These are phyloP conservation scores for Hemisphaericaspora xylofermentans DNA, from an alignment of 1,139 yeast species.

Conservation along the genomic window DNA sequence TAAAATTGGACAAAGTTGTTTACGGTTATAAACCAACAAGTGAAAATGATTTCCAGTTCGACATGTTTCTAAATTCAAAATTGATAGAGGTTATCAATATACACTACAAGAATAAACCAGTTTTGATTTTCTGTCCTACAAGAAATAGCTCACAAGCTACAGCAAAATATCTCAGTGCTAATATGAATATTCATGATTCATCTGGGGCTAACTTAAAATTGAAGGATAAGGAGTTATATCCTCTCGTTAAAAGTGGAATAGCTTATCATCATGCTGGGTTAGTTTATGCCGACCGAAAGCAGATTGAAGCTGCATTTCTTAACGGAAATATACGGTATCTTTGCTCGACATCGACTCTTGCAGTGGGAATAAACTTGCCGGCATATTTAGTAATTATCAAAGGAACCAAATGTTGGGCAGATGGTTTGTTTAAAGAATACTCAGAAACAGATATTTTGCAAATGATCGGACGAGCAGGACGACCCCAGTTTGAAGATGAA, in stretches of 20 bases:
- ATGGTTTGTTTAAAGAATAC: constrained; percentile 48
- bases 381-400: constrained; percentile 60
- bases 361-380: constrained; percentile 63
- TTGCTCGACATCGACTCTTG: constrained; percentile 60
- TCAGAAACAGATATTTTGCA: constrained; percentile 57
- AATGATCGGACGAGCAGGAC: constrained; percentile 64
- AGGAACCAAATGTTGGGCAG: constrained; percentile 55
- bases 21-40: constrained; percentile 37
- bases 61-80: constrained; percentile 38
- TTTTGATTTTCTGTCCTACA: constrained; percentile 53
- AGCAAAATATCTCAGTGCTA: constrained; percentile 36
- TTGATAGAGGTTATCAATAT: constrained; percentile 32
- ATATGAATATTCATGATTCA: background rate
- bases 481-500: constrained; percentile 53
- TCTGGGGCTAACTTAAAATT: constrained; percentile 7
- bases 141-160: constrained; percentile 47
- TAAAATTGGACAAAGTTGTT: constrained; percentile 38
- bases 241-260: constrained; percentile 33
- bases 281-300: constrained; percentile 39
- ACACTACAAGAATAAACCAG: constrained; percentile 42
- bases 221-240: constrained; percentile 29
- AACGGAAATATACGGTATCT: constrained; percentile 41
- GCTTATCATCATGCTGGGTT: constrained; percentile 64
- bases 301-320: constrained; percentile 45
- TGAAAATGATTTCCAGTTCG: constrained; percentile 46